Base-by-base conservation (phyloP, 495 filamentous ascomycete genomes). In the Aspergillus bridgeri region DNA sequence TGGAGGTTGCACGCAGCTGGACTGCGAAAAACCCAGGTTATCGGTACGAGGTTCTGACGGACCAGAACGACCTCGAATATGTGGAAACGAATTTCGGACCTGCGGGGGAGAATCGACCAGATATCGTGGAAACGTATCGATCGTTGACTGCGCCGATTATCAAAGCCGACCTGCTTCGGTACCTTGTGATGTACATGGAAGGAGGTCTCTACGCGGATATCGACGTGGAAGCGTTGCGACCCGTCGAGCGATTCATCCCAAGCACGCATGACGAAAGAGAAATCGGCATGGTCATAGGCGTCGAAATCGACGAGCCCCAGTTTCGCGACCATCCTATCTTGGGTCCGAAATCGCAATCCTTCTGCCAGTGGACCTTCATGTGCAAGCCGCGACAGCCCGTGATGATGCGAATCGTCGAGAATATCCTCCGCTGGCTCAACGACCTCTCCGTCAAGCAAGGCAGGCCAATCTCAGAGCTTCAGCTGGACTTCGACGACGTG, bases 291-390 rank as follows among this genome's bases (percentile, higher is more conserved):
- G 75, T 89, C 15, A 69, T 89, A 22, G 83, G 85, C 51, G 75
- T 88, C 19, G 83, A 87, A 69, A 85, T 86, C 54, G 86, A 88
- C 65, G 76, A 85, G 69, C 82, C 83, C 23, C 76, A 81, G 19
- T 86, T 80, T 69, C 67, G 69, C 43, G 74, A 86, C 66, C 82
- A 87, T 68, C 70, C 79, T 27, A 83, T 87, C 57, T 78, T 87
- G 13, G 84, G 85, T 23, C 72, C 75, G 48, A 86, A 86, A 63
- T 85, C 77, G 17, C 67, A 75, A 21, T 85, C 83, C 17, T 88
- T 88, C 61, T 87, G 83, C 69, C 85, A 87, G 63, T 89, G 86
- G 85, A 87, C 85, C 9, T 84, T 87, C 57, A 81, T 83, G 72
- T 80, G 78, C 69, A 85, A 84, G 65, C 81, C 83, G 5, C 73